phyloP scores from a whole-genome alignment of 345 rosid genomes.

The Linum trigynum region DNA sequence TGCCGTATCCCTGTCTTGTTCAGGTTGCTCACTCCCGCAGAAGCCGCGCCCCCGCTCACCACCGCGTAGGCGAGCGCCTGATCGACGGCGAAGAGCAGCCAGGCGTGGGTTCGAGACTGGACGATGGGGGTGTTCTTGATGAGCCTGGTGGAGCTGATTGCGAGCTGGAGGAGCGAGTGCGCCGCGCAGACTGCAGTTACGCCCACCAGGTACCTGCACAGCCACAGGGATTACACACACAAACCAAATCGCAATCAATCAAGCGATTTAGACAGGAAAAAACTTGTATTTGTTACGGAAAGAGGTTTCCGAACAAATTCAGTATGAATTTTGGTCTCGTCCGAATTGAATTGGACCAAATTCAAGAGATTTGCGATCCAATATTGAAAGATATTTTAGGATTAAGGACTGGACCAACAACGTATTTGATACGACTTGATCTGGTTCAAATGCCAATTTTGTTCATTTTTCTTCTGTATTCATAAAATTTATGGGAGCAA shows the following conservation, averaged over 20 bases:
- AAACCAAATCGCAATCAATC: constrained; percentile 1
- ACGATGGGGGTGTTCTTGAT: constrained; percentile 39
- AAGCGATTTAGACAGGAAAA: constrained; percentile 1
- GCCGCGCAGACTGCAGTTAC: constrained; percentile 46
- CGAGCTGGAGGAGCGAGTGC: constrained; percentile 53
- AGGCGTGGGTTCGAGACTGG: constrained; percentile 55
- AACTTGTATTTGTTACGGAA: no score
- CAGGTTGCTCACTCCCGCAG: constrained; percentile 68
- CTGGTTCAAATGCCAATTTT: no score
- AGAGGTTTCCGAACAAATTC: no score
- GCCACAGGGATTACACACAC: constrained; percentile 6
- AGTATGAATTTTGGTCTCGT: no score
- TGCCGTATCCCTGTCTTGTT: constrained; percentile 71
- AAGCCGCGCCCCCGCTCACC: constrained; percentile 75
- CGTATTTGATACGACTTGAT: no score
- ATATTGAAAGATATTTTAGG: no score
- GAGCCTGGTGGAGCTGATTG: constrained; percentile 39
- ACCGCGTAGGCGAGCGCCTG: constrained; percentile 63
- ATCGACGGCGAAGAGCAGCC: constrained; percentile 70
- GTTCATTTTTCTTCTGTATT: no score
- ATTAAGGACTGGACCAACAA: no score
- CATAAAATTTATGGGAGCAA: no score
- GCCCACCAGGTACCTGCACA: constrained; percentile 61
- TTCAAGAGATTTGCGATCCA: no score
- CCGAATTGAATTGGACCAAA: no score